Conservation (phyloP, 164 flowering plant species). For the Stephania japonica region DNA sequence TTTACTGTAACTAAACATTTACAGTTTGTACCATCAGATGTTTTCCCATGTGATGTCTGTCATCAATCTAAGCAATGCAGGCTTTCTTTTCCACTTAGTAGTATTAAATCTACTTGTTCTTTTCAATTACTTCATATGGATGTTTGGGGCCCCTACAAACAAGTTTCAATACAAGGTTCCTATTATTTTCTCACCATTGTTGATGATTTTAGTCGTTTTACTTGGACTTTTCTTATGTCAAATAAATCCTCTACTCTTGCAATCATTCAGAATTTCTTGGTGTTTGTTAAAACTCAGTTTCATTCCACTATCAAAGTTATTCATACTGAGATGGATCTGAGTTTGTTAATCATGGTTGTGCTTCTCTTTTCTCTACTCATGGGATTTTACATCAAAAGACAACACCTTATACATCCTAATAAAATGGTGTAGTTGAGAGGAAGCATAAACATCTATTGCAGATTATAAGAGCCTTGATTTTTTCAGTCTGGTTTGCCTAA, state of each 20-base stretch:
- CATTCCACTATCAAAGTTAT: neutral
- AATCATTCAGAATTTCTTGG: neutral
- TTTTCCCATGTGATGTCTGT: neutral
- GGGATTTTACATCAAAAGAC: neutral
- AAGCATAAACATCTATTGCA: neutral
- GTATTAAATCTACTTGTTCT: neutral
- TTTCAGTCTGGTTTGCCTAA: neutral
- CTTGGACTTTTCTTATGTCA: neutral
- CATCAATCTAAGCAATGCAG: neutral
- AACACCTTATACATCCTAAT: neutral
- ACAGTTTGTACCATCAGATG: too few relatives aligned
- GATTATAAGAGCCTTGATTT: neutral
- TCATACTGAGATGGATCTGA: neutral
- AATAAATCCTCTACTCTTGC: neutral
- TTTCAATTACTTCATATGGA: neutral
- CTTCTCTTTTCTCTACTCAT: neutral
- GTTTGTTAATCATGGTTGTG: neutral
- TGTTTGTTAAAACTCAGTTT: neutral
- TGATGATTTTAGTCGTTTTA: neutral
- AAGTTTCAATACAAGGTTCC: neutral
- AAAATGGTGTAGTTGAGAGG: neutral
- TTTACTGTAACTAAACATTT: too few relatives aligned
- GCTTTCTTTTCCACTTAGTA: neutral
- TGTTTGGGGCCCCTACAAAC: conserved; percentile 1
- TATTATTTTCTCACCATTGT: neutral